Evolutionary conservation across 169 alveolate species (phyloP).

Genomic region (Nephromyces sp.): DNA sequence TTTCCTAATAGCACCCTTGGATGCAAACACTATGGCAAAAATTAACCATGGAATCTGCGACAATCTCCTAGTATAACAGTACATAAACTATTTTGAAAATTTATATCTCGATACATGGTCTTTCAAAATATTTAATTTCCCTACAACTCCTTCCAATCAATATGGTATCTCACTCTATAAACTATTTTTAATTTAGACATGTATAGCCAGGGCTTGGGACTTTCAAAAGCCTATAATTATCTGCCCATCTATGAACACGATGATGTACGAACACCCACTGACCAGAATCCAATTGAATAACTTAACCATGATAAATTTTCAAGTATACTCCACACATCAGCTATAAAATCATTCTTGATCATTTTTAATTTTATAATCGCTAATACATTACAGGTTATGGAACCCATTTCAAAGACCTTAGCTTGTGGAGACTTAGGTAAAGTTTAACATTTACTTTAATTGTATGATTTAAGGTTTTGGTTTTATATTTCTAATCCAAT

Average conservation of each 20-base stretch:
- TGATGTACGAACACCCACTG: constrained; percentile 80
- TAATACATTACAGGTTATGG: neutral
- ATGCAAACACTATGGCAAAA: constrained; percentile 87
- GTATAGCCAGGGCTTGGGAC: constrained; percentile 84
- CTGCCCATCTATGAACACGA: constrained; percentile 89
- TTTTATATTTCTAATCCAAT: neutral
- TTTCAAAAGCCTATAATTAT: constrained; percentile 66
- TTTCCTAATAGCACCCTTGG: constrained; percentile 77
- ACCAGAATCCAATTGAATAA: constrained; percentile 73
- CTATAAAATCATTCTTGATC: too few relatives aligned
- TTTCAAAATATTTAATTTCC: neutral
- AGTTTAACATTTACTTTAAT: neutral
- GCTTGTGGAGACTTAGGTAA: neutral
- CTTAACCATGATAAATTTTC: too few relatives aligned
- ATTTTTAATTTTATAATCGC: neutral
- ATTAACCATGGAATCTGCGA: constrained; percentile 81
- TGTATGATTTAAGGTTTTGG: neutral
- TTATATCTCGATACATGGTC: neutral
- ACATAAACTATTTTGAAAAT: neutral
- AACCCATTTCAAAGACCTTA: neutral
- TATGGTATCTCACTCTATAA: neutral
- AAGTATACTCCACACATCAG: too few relatives aligned
- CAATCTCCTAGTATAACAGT: constrained; percentile 61
- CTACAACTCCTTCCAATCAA: neutral
- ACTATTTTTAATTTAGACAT: constrained; percentile 48